phyloP scores from a whole-genome alignment of 805 yeast genomes.

The Metschnikowia henanensis region DNA sequence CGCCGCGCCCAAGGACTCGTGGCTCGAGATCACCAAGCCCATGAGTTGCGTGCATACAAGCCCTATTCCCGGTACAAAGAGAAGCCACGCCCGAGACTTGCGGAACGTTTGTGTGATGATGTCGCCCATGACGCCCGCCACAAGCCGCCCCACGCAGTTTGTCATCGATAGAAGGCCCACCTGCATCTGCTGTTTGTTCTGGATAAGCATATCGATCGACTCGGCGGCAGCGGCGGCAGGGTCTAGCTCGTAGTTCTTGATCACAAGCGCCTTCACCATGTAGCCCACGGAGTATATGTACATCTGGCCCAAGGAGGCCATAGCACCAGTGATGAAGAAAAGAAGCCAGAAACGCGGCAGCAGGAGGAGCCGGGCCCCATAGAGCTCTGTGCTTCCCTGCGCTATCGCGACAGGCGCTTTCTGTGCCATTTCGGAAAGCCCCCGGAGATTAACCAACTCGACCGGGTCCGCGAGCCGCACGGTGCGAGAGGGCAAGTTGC shows the following conservation, averaged over 20 bases:
- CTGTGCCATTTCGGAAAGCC: constrained; percentile 1
- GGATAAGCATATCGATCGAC: constrained; percentile 38
- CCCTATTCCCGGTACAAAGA: constrained; percentile 52
- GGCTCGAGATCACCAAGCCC: constrained; percentile 37
- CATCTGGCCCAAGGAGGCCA: constrained; percentile 48
- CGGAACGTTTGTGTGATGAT: constrained; percentile 46
- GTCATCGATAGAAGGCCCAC: constrained; percentile 70
- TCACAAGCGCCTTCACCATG: constrained; percentile 41
- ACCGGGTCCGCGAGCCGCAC: constrained; percentile 12
- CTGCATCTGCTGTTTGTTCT: constrained; percentile 63
- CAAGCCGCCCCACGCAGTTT: constrained; percentile 64
- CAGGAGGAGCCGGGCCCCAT: constrained; percentile 22
- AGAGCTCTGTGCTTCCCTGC: not conserved
- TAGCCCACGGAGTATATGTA: constrained; percentile 48
- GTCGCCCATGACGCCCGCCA: constrained; percentile 67
- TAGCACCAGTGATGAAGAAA: constrained; percentile 36
- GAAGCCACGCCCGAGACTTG: constrained; percentile 51
- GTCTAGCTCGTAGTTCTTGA: constrained; percentile 11
- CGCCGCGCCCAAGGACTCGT: constrained; percentile 43
- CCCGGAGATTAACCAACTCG: constrained; percentile 12
- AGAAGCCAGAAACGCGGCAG: constrained; percentile 39
- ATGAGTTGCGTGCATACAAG: constrained; percentile 51
- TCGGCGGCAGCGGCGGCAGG: constrained; percentile 4
- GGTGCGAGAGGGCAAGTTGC: not conserved
- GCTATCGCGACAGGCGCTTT: not conserved